Conservation (phyloP, 2,329 filamentous ascomycete genomes). For the Didymella glomerata region DNA sequence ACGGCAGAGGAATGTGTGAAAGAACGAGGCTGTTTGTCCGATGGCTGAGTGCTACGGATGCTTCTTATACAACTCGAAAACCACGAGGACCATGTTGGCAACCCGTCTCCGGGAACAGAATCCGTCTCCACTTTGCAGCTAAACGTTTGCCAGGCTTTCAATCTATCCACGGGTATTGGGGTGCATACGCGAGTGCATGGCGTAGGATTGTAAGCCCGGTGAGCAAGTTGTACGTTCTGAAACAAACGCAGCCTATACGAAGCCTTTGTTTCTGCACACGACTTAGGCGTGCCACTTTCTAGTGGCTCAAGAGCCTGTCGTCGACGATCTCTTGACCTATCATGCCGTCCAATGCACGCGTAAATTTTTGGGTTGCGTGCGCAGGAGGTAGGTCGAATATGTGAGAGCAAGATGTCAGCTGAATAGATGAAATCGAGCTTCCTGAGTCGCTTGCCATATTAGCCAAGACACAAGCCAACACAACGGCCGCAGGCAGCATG, state of each 20-base stretch:
- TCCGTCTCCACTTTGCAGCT: constrained; percentile 13
- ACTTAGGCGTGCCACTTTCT: neutral
- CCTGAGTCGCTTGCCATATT: constrained; percentile 12
- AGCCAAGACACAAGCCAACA: constrained; percentile 14
- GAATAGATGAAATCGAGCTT: constrained; percentile 5
- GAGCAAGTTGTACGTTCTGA: constrained; percentile 18
- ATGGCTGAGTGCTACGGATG: neutral
- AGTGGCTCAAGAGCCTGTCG: neutral
- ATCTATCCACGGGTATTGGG: constrained; percentile 14
- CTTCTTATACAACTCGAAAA: constrained; percentile 4
- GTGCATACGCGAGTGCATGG: constrained; percentile 2
- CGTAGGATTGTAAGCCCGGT: constrained; percentile 2
- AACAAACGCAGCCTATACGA: constrained; percentile 7
- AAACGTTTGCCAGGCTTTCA: neutral
- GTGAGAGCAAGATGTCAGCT: constrained; percentile 1
- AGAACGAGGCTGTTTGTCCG: neutral
- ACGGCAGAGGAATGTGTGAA: neutral
- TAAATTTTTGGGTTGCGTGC: neutral
- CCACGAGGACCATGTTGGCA: neutral
- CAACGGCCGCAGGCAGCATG: constrained; percentile 7
- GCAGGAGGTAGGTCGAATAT: neutral
- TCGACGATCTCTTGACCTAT: neutral
- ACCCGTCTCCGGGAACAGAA: neutral
- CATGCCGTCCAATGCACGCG: neutral
- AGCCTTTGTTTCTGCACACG: neutral